Evolutionary conservation across 371 early-diverging fungal genomes (phyloP).

Genomic region (Lichtheimia hyalospora): DNA sequence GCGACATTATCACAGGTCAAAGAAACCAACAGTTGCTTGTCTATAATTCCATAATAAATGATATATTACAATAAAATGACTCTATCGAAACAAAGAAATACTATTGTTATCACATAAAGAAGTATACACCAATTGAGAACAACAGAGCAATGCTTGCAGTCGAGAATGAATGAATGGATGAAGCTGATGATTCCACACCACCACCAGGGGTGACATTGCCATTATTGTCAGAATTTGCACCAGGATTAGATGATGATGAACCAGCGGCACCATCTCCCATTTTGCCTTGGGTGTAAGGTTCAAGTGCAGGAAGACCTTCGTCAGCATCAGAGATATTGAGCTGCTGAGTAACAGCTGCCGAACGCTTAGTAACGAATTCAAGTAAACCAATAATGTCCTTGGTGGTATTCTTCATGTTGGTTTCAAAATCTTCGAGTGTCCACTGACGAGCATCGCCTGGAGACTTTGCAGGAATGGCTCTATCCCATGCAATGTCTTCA

Average conservation of each 20-base stretch:
- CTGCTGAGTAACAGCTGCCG: constrained; percentile 28
- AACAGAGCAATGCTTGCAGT: too few relatives aligned
- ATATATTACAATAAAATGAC: too few relatives aligned
- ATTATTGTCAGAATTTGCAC: background rate
- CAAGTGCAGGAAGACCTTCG: constrained; percentile 33
- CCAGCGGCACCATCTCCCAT: constrained; percentile 8
- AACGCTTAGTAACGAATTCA: constrained; percentile 34
- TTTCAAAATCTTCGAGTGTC: constrained; percentile 43
- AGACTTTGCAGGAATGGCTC: constrained; percentile 38
- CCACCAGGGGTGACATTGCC: too few relatives aligned
- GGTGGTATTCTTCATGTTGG: constrained; percentile 36
- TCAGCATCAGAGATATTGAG: constrained; percentile 37
- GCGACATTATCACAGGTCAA: too few relatives aligned
- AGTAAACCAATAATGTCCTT: constrained; percentile 20
- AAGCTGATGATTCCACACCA: too few relatives aligned
- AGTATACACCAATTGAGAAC: too few relatives aligned
- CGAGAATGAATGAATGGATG: too few relatives aligned
- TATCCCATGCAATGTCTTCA: constrained; percentile 57
- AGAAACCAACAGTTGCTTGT: too few relatives aligned
- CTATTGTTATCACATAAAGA: too few relatives aligned
- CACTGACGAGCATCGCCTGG: constrained; percentile 37
- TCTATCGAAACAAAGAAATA: too few relatives aligned
- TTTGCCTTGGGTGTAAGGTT: constrained; percentile 2
- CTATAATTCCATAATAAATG: too few relatives aligned
- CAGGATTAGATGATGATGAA: background rate